Evolutionary conservation across 108 stramenopile genomes (phyloP).

Genomic region (Skeletonema costatum): DNA sequence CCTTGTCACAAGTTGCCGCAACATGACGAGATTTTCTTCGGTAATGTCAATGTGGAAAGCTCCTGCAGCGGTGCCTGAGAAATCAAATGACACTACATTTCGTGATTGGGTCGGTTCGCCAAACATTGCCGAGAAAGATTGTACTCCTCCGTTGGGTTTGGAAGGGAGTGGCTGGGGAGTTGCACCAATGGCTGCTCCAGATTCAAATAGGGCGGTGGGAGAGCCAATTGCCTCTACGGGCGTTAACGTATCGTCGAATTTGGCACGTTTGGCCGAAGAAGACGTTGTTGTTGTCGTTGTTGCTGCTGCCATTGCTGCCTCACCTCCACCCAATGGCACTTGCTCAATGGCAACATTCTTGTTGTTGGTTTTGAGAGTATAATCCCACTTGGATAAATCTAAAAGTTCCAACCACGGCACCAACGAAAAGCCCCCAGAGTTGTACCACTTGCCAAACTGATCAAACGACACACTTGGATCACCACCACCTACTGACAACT

Average conservation of each 20-base stretch:
- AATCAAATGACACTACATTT: constrained; percentile 81
- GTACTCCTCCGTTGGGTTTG: constrained; percentile 10
- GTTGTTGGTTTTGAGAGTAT: constrained; percentile 6
- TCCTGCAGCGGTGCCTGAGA: constrained; percentile 53
- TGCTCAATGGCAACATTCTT: constrained; percentile 1
- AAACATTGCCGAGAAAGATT: constrained; percentile 46
- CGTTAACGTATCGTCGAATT: constrained; percentile 12
- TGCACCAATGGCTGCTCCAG: constrained; percentile 25
- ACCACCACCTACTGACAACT: not conserved
- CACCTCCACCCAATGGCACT: not conserved
- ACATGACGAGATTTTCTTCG: constrained; percentile 76
- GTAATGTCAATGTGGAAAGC: constrained; percentile 75
- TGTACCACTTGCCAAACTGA: constrained; percentile 83
- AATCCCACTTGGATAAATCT: constrained; percentile 78
- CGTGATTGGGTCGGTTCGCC: constrained; percentile 52
- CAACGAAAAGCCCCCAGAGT: constrained; percentile 69
- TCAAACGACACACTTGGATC: constrained; percentile 55
- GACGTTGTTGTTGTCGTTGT: not conserved
- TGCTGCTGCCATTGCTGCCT: not conserved
- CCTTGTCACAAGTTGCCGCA: constrained; percentile 62
- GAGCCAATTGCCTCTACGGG: constrained; percentile 44
- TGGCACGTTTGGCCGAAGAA: constrained; percentile 33
- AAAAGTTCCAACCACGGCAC: constrained; percentile 90
- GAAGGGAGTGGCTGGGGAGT: constrained; percentile 22
- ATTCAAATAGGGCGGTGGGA: constrained; percentile 35